Evolutionary conservation across 2,329 filamentous ascomycete species (phyloP).

Genomic region (Arachnomyces sp.): DNA sequence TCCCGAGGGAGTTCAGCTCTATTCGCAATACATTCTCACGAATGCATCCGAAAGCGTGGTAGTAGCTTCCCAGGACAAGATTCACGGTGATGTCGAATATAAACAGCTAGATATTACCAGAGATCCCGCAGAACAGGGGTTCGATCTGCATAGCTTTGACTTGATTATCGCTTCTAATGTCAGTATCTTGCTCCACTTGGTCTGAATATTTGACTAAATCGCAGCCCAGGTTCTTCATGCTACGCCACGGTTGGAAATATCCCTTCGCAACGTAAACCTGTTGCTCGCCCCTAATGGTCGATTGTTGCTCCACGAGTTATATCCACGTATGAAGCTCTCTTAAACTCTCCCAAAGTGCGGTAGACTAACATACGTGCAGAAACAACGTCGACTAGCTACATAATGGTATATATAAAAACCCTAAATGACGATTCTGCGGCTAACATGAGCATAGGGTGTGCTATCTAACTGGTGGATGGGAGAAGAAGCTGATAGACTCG

Average conservation of each 20-base stretch:
- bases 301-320: neutral
- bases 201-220: too few species aligned
- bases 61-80: slow-evolving; percentile 19
- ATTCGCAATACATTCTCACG: slow-evolving; percentile 12
- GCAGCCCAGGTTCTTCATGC: neutral
- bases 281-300: neutral
- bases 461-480: slow-evolving; percentile 27
- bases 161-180: slow-evolving; percentile 5
- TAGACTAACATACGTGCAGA: neutral
- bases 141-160: slow-evolving; percentile 3
- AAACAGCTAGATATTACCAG: slow-evolving; percentile 2
- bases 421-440: too few species aligned
- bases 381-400: neutral
- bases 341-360: neutral
- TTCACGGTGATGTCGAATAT: slow-evolving; percentile 19
- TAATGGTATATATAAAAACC: neutral
- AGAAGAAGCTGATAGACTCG: slow-evolving; percentile 16
- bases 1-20: slow-evolving; percentile 12
- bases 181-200: neutral
- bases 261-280: neutral
- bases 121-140: slow-evolving; percentile 3
- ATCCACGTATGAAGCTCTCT: neutral
- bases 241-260: neutral
- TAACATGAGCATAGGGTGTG: slow-evolving; percentile 10
- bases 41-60: slow-evolving; percentile 13